Conservation (phyloP, 495 filamentous ascomycete species). For the Glonium stellatum region DNA sequence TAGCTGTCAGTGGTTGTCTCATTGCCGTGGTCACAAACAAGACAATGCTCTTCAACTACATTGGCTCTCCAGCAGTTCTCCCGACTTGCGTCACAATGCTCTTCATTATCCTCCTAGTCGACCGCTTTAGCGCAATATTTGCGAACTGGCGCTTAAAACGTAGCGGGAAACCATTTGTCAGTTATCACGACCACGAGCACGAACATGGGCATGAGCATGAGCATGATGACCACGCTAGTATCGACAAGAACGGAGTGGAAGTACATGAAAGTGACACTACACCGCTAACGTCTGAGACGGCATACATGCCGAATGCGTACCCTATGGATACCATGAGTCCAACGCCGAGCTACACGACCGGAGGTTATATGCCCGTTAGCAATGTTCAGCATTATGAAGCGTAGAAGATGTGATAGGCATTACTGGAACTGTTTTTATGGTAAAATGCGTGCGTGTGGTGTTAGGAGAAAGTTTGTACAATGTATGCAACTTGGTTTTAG, state of each 20-base stretch:
- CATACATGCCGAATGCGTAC: background rate
- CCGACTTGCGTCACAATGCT: conserved; percentile 18
- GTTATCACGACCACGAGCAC: conserved; percentile 11
- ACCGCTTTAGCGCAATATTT: conserved; percentile 15
- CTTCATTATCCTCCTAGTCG: conserved; percentile 24
- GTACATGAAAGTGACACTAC: background rate
- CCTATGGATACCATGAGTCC: background rate
- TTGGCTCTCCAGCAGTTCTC: conserved; percentile 13
- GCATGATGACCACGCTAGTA: background rate
- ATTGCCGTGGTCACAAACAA: conserved; percentile 17
- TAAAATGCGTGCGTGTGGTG: too few relatives aligned
- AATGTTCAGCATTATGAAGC: background rate
- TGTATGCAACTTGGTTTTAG: too few relatives aligned
- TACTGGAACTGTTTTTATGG: too few relatives aligned
- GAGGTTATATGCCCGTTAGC: background rate
- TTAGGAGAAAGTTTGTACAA: too few relatives aligned
- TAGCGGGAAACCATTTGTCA: conserved; percentile 19
- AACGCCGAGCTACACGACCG: background rate
- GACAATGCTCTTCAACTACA: conserved; percentile 8
- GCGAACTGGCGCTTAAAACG: conserved; percentile 17
- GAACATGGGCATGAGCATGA: background rate
- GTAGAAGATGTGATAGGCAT: too few relatives aligned
- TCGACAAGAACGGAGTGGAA: background rate
- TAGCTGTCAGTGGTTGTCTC: conserved; percentile 10
- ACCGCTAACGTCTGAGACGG: background rate